Conservation (phyloP, 1,139 yeast species). For the Magnusiomyces clavatus region DNA sequence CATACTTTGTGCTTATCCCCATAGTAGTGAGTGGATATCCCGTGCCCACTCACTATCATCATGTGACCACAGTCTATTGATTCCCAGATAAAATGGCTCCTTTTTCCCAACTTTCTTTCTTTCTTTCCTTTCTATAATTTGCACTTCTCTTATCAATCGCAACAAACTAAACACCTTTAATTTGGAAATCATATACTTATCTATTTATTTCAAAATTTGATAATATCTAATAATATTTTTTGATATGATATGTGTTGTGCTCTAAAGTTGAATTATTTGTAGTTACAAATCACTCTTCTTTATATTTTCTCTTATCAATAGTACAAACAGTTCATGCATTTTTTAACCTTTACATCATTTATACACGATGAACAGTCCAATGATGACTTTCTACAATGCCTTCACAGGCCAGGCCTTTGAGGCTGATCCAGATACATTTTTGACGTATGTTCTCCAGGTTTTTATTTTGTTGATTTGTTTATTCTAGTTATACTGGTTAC, state of each 20-base stretch:
- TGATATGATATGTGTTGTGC: too few relatives aligned
- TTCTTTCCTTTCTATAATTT: neutral
- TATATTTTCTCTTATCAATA: too few relatives aligned
- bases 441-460: constrained; percentile 17
- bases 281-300: too few relatives aligned
- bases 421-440: constrained; percentile 19
- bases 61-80: neutral
- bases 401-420: constrained; percentile 18
- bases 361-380: neutral
- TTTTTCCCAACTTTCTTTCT: neutral
- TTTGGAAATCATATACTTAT: neutral
- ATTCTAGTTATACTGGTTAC: neutral
- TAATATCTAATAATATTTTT: neutral
- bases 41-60: too few relatives aligned
- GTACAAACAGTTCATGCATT: too few relatives aligned
- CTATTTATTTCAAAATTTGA: too few relatives aligned
- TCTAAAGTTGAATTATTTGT: too few relatives aligned
- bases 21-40: too few relatives aligned
- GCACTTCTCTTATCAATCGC: neutral
- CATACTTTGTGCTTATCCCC: too few relatives aligned
- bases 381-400: constrained; percentile 21
- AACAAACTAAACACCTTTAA: neutral
- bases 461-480: too few relatives aligned
- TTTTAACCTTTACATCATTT: too few relatives aligned
- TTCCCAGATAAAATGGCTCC: neutral